Evolutionary conservation across 768 basidiomycete species (phyloP), one percentile per base, ranked within the genome.

Genomic region (Collybiopsis luxurians): DNA sequence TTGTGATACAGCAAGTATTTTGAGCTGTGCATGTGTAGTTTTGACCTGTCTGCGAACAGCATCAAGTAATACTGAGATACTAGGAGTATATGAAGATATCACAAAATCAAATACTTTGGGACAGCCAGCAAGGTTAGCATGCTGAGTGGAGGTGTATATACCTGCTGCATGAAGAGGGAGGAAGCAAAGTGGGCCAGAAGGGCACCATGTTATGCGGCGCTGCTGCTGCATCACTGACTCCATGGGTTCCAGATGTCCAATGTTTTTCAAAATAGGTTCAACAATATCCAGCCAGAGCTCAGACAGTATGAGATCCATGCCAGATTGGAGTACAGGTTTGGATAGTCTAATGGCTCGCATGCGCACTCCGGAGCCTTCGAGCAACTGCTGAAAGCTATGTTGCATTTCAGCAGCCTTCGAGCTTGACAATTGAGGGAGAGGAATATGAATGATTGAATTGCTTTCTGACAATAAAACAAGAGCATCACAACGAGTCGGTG

Each of bases 111-210:
- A 51, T 38, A 17, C 17, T 17, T 38, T 38, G n/a, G n/a, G n/a
- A n/a, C n/a, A n/a, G n/a, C n/a, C n/a, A 7, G 17, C 36, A 10
- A 60, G 4, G 34, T 52, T 52, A 15, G 23, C 24, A 7, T 7
- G 9, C 4, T 52, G 47, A 21, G 24, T 26, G 3, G 21, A 56
- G 52, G 46, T 44, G 34, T 66, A 71, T 11, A 64, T 61, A 4
- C 62, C 62, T 45, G 68, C 76, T 1, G 73, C 73, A 12, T 77
- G 76, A 17, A 77, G 60, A 4, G 75, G 75, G 24, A 76, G 55
- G 27, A 71, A 68, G n/a, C 66, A 40, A 47, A 76, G 66, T 10
- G 51, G 49, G 23, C 66, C 66, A 27, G 68, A 66, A 17, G 66
- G 60, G 44, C 65, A 70, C 70, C 70, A 71, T 61, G 63, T 65